Evolutionary conservation across 805 yeast genomes (phyloP).

Genomic region (Ogataea haglerorum): DNA sequence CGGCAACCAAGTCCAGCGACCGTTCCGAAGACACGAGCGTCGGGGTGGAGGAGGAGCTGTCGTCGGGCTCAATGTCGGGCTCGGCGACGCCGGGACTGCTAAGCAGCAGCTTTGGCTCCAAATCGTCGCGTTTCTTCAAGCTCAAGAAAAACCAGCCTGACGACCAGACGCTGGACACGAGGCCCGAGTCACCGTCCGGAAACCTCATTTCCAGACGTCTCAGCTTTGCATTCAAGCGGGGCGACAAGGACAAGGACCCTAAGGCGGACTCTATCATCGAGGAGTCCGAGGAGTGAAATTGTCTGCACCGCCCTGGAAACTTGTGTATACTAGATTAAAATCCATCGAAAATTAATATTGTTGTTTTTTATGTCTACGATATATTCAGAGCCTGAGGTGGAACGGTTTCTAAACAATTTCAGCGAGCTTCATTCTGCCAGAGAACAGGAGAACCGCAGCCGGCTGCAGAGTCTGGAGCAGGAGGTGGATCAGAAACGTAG

Average conservation of each 20-base stretch:
- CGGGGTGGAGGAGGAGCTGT: slow-evolving; percentile 9
- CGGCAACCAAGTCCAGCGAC: slow-evolving; percentile 23
- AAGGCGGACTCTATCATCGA: slow-evolving; percentile 18
- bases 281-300: slow-evolving; percentile 14
- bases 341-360: background rate
- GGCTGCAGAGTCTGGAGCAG: slow-evolving; percentile 18
- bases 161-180: background rate
- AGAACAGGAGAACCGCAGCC: slow-evolving; percentile 18
- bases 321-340: background rate
- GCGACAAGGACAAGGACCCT: slow-evolving; percentile 27
- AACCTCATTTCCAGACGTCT: slow-evolving; percentile 26
- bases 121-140: slow-evolving; percentile 34
- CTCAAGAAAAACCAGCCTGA: slow-evolving; percentile 19
- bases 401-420: slow-evolving; percentile 24
- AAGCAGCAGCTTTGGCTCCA: slow-evolving; percentile 26
- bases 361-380: slow-evolving; percentile 6
- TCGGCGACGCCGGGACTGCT: slow-evolving; percentile 14
- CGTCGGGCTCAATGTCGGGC: background rate
- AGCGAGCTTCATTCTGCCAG: slow-evolving; percentile 17
- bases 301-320: slow-evolving; percentile 3
- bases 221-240: slow-evolving; percentile 31
- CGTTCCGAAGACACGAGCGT: slow-evolving; percentile 15
- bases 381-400: slow-evolving; percentile 26
- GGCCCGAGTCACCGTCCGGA: slow-evolving; percentile 12
- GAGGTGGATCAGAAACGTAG: slow-evolving; percentile 21